Evolutionary conservation across 2,329 filamentous ascomycete genomes (phyloP).

Genomic region (Fonsecaea pedrosoi): DNA sequence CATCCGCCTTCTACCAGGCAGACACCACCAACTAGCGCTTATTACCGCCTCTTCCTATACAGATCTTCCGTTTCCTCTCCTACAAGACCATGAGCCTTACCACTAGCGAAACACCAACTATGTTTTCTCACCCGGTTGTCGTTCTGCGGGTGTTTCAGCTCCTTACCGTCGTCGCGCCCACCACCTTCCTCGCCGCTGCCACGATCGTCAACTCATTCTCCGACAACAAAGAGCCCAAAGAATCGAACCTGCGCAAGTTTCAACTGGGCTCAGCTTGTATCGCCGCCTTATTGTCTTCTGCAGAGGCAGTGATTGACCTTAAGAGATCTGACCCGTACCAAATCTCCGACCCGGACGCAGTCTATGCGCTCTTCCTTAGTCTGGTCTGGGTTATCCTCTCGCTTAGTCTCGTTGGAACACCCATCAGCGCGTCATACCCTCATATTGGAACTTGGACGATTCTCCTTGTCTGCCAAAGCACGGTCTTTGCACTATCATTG

Average conservation of each 20-base stretch:
- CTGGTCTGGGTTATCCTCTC: slow-evolving; percentile 65
- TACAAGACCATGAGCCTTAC: not conserved
- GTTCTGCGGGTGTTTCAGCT: slow-evolving; percentile 14
- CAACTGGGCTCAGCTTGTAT: slow-evolving; percentile 11
- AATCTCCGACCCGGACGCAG: slow-evolving; percentile 27
- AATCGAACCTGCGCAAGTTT: slow-evolving; percentile 14
- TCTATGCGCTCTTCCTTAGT: slow-evolving; percentile 29
- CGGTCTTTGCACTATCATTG: slow-evolving; percentile 14
- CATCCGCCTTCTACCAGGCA: slow-evolving; percentile 4
- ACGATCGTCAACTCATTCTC: slow-evolving; percentile 14
- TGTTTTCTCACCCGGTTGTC: not conserved
- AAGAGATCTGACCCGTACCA: slow-evolving; percentile 12
- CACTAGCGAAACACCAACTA: slow-evolving; percentile 2
- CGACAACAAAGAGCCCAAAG: not conserved
- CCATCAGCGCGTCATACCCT: slow-evolving; percentile 65
- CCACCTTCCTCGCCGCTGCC: slow-evolving; percentile 20
- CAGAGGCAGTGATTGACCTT: slow-evolving; percentile 15
- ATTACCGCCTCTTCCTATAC: not conserved
- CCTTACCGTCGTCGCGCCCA: slow-evolving; percentile 7
- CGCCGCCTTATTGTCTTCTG: slow-evolving; percentile 12
- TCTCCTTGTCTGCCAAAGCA: slow-evolving; percentile 62
- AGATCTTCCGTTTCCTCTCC: not conserved
- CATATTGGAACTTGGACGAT: slow-evolving; percentile 69
- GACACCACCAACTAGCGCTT: slow-evolving; percentile 4
- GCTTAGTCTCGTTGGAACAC: slow-evolving; percentile 59